These are phyloP conservation scores for Gnomoniopsis sp. DNA, from an alignment of 2,329 filamentous ascomycete species.

Conservation along the genomic window DNA sequence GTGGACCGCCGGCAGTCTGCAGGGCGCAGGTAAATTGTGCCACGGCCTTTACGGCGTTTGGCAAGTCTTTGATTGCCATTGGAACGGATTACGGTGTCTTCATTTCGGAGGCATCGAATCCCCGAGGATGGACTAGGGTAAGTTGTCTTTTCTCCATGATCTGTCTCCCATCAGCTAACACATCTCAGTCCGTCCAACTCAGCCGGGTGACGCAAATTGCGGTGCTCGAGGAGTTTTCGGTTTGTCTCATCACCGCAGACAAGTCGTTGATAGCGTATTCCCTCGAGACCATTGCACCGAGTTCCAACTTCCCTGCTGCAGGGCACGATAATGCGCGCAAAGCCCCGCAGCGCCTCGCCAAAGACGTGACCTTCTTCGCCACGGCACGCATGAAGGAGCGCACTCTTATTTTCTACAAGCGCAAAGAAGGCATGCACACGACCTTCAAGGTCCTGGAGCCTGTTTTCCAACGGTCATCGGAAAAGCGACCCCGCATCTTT, in stretches of 20 bases:
- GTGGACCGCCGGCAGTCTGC: conserved; percentile 74
- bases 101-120: conserved; percentile 82
- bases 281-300: conserved; percentile 73
- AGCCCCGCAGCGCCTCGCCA: conserved; percentile 87
- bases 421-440: conserved; percentile 85
- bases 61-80: conserved; percentile 84
- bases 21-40: conserved; percentile 88
- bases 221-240: conserved; percentile 90
- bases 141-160: conserved; percentile 29
- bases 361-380: conserved; percentile 95
- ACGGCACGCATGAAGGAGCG: conserved; percentile 97
- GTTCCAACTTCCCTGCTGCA: conserved; percentile 59
- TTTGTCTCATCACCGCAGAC: conserved; percentile 89
- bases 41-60: conserved; percentile 80
- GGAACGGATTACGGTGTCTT: conserved; percentile 95
- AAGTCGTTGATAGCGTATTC: conserved; percentile 91
- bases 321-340: conserved; percentile 70
- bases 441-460: conserved; percentile 97
- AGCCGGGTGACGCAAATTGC: conserved; percentile 85
- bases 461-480: conserved; percentile 86
- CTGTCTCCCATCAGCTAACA: conserved; percentile 19
- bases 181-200: conserved; percentile 67
- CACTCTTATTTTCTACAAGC: conserved; percentile 94
- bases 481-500: conserved; percentile 72
- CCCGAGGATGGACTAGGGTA: conserved; percentile 87